Base-by-base conservation (phyloP, 179 eudicot species). In the Drosera spatulata region DNA sequence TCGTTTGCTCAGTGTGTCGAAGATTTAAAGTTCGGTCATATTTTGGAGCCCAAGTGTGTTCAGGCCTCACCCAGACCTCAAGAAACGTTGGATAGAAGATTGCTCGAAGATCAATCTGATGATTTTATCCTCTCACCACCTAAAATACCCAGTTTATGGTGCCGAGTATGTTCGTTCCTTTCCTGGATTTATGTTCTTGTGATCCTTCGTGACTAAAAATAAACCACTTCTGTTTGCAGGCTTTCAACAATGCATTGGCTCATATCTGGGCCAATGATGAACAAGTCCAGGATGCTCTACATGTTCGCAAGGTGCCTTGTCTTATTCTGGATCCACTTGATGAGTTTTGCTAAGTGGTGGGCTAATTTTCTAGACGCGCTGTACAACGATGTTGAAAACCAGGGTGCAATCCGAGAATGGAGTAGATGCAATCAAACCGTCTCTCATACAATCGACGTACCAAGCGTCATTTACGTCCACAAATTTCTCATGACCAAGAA, bases 241-340 rank as follows among this genome's bases (percentile, higher is more conserved):
- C 4, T 15, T 53, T 71, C 13, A 68, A 68, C 47, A 71, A 84
- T 59, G 53, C 11, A 11, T 68, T 66, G 45, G 75, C 82, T 11
- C 67, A 71, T 4, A 49, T 66, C 33, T 84, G 90, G 86, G 82
- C 75, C 11, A 77, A 84, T 48, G 74, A 84, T 65, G 62, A 59
- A 59, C 44, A 68, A 38, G 91, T 84, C 13, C 79, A 61, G 63
- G 62, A 73, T 49, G 82, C 83, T 11, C 72, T 84, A 63, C 73
- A 69, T 49, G 54, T 79, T 38, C 79, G 78, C 43, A 59, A 81
- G 76, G 91, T 84, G 77, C 43, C 15, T 53, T 13, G 48, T 33
- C 41, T 59, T 52, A 47, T 3, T 5, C 14, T 10, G 6, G 9
- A 9, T n/a, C 3, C 37, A 49, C 42, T 0, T 41, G 8, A 54